phyloP scores from a whole-genome alignment of 176 grass and related monocot genomes.

The Elaeis guineensis region DNA sequence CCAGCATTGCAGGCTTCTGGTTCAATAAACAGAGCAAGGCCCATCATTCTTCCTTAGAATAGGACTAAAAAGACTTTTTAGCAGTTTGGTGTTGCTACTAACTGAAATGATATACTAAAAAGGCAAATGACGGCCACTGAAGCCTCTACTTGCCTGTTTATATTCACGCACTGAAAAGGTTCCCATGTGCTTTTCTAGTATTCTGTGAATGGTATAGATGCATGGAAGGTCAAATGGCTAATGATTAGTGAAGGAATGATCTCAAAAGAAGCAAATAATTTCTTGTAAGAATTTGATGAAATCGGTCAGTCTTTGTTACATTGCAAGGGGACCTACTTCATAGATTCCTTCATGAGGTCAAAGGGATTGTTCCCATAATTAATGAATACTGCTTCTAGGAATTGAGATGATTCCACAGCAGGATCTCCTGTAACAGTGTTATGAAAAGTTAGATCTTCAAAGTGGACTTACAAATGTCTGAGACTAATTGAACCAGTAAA shows the following conservation, averaged over 20 bases:
- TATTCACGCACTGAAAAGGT: constrained; percentile 19
- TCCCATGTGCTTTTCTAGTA: constrained; percentile 18
- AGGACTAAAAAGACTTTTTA: too few species aligned
- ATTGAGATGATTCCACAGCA: constrained; percentile 6
- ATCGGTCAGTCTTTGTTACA: background rate
- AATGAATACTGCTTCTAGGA: constrained; percentile 21
- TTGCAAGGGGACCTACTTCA: constrained; percentile 3
- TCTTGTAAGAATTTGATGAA: background rate
- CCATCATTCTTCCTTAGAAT: too few species aligned
- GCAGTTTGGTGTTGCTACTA: too few species aligned
- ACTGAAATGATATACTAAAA: background rate
- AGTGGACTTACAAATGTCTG: background rate
- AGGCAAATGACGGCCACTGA: background rate
- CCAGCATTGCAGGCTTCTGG: constrained; percentile 21
- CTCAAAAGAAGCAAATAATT: background rate
- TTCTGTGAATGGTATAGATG: constrained; percentile 1
- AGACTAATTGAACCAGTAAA: background rate
- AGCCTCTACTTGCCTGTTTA: constrained; percentile 18
- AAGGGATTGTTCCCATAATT: constrained; percentile 20
- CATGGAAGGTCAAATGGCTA: background rate
- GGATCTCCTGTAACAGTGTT: constrained; percentile 12
- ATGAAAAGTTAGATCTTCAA: too few species aligned
- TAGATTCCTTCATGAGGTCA: constrained; percentile 28
- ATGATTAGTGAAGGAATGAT: background rate
- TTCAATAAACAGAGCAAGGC: constrained; percentile 2